Evolutionary conservation across 805 yeast genomes (phyloP).

Genomic region (Candida hungchunana): DNA sequence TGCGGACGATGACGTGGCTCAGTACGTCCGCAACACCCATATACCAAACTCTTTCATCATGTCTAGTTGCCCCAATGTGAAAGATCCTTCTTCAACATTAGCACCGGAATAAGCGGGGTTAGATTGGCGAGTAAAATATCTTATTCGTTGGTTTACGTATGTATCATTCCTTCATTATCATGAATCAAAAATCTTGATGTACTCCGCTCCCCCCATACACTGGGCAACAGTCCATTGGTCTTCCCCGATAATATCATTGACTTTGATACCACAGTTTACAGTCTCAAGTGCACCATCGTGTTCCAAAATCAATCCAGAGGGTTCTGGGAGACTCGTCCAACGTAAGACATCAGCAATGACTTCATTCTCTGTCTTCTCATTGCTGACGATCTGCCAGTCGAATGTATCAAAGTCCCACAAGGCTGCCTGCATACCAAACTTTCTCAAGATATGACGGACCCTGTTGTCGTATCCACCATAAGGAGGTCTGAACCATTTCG

Average conservation of each 20-base stretch:
- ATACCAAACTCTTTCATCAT: too few species aligned
- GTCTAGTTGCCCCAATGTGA: too few species aligned
- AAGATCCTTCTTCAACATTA: too few species aligned
- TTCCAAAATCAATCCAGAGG: conserved; percentile 71
- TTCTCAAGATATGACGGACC: conserved; percentile 70
- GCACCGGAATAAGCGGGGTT: too few species aligned
- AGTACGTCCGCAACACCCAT: too few species aligned
- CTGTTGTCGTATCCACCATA: conserved; percentile 93
- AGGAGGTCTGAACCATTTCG: conserved; percentile 95
- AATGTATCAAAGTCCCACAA: conserved; percentile 90
- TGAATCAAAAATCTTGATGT: conserved; percentile 17
- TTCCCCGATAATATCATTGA: conserved; percentile 50
- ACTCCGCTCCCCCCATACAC: conserved; percentile 31
- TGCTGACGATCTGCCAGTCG: conserved; percentile 76
- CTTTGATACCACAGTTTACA: conserved; percentile 62
- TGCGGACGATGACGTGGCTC: too few species aligned
- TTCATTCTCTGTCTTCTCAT: conserved; percentile 45
- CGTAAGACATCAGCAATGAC: conserved; percentile 50
- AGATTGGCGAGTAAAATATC: neutral
- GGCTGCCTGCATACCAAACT: conserved; percentile 83
- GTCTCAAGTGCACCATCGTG: conserved; percentile 74
- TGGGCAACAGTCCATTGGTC: conserved; percentile 74
- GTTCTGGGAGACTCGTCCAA: conserved; percentile 40
- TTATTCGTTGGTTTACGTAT: neutral
- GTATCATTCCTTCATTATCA: neutral